A percentile compares a stretch with the other conserved stretches of the same genome.
Conservation (phyloP, 441 rosid genomes). For the Bocquillonia castaneifolia region DNA sequence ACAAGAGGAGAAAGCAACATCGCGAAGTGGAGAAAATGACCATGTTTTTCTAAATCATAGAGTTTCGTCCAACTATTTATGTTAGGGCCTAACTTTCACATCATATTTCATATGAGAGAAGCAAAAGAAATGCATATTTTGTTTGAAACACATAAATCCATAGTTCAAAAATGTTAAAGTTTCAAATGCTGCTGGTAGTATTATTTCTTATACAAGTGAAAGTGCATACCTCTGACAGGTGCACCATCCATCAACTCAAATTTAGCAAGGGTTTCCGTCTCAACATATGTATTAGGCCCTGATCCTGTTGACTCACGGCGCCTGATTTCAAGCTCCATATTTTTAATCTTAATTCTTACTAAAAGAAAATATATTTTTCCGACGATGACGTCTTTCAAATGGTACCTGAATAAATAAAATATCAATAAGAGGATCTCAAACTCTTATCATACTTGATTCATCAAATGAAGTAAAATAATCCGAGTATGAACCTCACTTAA, state of each 20-base stretch:
- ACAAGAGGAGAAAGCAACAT: too few species aligned
- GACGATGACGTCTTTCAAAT: constrained; percentile 85
- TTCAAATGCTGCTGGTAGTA: too few species aligned
- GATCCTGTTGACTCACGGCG: constrained; percentile 96
- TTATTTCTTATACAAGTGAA: not conserved
- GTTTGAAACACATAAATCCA: too few species aligned
- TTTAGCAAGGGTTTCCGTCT: constrained; percentile 94
- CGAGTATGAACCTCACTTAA: not conserved
- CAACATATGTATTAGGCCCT: constrained; percentile 91
- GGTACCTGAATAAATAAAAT: constrained; percentile 60
- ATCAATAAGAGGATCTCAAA: not conserved
- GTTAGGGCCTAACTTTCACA: too few species aligned
- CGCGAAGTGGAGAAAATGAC: too few species aligned
- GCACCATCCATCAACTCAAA: constrained; percentile 98
- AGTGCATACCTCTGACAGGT: constrained; percentile 80
- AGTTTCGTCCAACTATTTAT: too few species aligned
- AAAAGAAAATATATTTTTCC: constrained; percentile 92
- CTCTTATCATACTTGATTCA: constrained; percentile 1
- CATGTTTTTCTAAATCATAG: too few species aligned
- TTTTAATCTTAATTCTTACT: constrained; percentile 91
- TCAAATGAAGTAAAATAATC: not conserved
- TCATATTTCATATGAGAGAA: too few species aligned
- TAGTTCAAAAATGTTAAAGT: too few species aligned
- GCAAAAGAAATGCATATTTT: too few species aligned
- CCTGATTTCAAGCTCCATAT: constrained; percentile 97